Evolutionary conservation across 164 flowering plant genomes (phyloP).

Genomic region (Annona squamosa): DNA sequence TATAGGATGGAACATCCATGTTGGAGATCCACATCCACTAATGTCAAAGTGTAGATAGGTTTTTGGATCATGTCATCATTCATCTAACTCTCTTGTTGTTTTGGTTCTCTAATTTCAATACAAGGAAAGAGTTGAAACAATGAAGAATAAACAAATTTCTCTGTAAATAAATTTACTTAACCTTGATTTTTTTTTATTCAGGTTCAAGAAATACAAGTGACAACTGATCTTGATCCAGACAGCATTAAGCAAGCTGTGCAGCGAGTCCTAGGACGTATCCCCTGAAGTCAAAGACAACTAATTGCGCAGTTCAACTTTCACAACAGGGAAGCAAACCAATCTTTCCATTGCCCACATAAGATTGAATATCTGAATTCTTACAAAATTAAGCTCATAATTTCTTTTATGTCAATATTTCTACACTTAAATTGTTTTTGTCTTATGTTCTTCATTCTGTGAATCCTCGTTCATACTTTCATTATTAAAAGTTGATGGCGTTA

Average conservation of each 20-base stretch:
- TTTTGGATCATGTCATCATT: no score
- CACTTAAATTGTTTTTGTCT: no score
- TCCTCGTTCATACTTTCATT: no score
- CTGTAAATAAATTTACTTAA: no score
- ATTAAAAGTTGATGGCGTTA: no score
- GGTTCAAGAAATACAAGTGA: slow-evolving; percentile 86
- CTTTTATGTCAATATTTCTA: no score
- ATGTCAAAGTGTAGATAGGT: no score
- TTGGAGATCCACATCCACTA: no score
- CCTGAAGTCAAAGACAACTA: slow-evolving; percentile 27
- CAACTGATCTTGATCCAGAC: slow-evolving; percentile 76
- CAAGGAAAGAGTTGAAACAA: background rate
- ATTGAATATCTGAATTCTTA: background rate
- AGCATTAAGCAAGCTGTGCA: slow-evolving; percentile 78
- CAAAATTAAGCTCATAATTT: no score
- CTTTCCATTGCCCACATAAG: background rate
- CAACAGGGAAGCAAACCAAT: background rate
- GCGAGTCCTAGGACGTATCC: slow-evolving; percentile 72
- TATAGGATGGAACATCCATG: no score
- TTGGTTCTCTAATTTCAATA: background rate
- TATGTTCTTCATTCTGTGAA: no score
- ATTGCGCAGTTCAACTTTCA: background rate
- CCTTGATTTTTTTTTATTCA: slow-evolving; percentile 14
- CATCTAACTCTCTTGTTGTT: background rate
- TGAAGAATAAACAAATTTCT: background rate